phyloP scores from a whole-genome alignment of 108 stramenopile genomes.

The Cyclotella baltica region DNA sequence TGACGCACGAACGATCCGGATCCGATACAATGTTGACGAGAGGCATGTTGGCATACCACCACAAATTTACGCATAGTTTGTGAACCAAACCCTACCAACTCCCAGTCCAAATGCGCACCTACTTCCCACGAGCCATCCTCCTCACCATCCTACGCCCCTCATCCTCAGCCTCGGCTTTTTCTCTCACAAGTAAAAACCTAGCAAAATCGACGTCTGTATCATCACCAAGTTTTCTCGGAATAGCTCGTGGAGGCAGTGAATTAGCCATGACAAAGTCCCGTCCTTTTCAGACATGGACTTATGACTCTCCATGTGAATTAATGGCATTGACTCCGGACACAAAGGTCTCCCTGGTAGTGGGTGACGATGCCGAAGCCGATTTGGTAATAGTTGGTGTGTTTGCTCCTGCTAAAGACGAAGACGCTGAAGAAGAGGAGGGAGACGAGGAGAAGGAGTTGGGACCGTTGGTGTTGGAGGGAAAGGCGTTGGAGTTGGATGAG shows the following conservation, averaged over 20 bases:
- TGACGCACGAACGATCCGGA: no score
- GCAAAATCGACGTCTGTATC: background rate
- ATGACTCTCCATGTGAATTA: slow-evolving; percentile 72
- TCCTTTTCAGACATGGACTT: slow-evolving; percentile 84
- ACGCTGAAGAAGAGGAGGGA: slow-evolving; percentile 51
- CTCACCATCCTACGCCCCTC: slow-evolving; percentile 21
- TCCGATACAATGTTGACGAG: no score
- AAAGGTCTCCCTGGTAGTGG: slow-evolving; percentile 39
- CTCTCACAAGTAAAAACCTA: background rate
- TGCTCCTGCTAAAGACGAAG: slow-evolving; percentile 62
- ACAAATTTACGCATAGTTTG: no score
- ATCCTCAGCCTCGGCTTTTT: slow-evolving; percentile 4
- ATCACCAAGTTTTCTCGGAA: background rate
- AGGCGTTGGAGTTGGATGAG: slow-evolving; percentile 73
- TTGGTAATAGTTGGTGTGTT: slow-evolving; percentile 75
- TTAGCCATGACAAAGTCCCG: slow-evolving; percentile 38
- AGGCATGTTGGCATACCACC: no score
- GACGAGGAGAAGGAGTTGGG: slow-evolving; percentile 55
- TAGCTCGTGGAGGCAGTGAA: slow-evolving; percentile 1
- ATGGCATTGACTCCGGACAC: slow-evolving; percentile 79
- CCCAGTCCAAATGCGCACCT: slow-evolving; percentile 18
- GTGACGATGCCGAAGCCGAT: slow-evolving; percentile 57
- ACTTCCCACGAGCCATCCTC: slow-evolving; percentile 21
- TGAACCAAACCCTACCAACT: no score
- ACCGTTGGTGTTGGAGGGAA: slow-evolving; percentile 57